Base-by-base conservation (phyloP, 768 basidiomycete species). In the Auriscalpium orientale region DNA sequence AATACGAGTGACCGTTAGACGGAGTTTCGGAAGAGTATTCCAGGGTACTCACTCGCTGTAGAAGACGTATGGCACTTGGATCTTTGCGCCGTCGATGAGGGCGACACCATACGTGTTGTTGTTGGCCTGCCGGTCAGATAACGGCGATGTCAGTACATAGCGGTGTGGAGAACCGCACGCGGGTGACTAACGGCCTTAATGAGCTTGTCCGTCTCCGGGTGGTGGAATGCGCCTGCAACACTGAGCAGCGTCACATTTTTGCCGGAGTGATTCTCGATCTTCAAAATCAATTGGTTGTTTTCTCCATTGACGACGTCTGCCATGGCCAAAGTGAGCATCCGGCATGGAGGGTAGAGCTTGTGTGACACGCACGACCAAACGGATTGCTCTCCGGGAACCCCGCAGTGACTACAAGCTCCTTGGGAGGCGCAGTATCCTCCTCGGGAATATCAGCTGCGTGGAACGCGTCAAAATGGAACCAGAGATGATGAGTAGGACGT, bases 261-360 rank as follows among this genome's bases (percentile, higher is more conserved):
- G 62, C 79, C 80, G 11, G 87, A 85, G 68, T 81, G 87, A 71
- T 90, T 93, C 70, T 90, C 89, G 12, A 92, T 75, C 28, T 76
- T 69, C 49, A 93, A 69, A 22, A 71, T 70, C 36, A 93, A 72
- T 35, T 78, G 72, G 66, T 91, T 93, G 65, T 79, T 82, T 74
- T 90, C 87, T 56, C 90, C 90, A 62, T 93, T 93, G 35, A 91
- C 83, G 49, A 92, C 74, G 57, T 91, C 90, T 92, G 64, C n/a
- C 59, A 55, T 35, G 8, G 12, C 16, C 51, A 46, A 34, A 21
- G 49, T 22, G 13, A 47, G 18, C 35, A 43, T 38, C 46, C 11
- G 21, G 33, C 28, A 48, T 40, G 28, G 28, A 59, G 45, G 12
- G 55, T 37, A 33, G 20, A 57, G 52, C 20, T 4, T 36, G 28